A percentile compares a stretch with the other conserved stretches of the same genome.
Conservation (phyloP, 2,329 filamentous ascomycete species). For the Botrytis deweyae region DNA sequence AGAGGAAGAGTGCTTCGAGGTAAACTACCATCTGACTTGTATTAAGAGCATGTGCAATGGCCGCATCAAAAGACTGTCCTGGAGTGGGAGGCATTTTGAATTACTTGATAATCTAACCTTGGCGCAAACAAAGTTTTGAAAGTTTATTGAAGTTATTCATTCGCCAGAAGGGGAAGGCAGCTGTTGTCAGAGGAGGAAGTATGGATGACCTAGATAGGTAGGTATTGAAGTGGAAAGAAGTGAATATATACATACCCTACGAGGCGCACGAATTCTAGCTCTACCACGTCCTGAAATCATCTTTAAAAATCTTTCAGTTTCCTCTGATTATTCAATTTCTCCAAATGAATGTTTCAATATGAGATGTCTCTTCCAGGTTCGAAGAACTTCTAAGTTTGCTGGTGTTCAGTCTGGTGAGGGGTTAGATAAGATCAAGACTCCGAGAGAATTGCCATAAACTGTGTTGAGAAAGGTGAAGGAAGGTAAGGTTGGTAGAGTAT, state of each 20-base stretch:
- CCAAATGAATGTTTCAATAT: neutral
- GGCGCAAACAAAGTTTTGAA: neutral
- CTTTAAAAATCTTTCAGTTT: constrained; percentile 7
- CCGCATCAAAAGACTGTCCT: neutral
- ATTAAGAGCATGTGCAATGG: neutral
- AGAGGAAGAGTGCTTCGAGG: neutral
- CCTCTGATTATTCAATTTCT: neutral
- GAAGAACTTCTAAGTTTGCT: neutral
- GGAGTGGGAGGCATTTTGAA: neutral
- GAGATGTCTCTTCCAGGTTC: neutral
- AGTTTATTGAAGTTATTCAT: neutral
- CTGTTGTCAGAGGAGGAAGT: neutral
- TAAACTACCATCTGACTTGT: constrained; percentile 17
- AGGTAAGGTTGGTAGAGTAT: neutral
- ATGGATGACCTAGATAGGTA: neutral
- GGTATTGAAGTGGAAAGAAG: constrained; percentile 15
- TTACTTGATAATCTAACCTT: neutral
- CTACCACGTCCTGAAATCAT: constrained; percentile 54
- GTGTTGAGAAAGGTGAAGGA: neutral
- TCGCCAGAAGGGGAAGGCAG: neutral
- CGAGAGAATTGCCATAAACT: neutral
- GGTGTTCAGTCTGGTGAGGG: neutral
- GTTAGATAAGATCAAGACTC: constrained; percentile 21
- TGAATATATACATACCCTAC: constrained; percentile 54
- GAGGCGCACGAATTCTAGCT: constrained; percentile 65